phyloP scores from a whole-genome alignment of 768 basidiomycete species.

The Cubamyces sp. region DNA sequence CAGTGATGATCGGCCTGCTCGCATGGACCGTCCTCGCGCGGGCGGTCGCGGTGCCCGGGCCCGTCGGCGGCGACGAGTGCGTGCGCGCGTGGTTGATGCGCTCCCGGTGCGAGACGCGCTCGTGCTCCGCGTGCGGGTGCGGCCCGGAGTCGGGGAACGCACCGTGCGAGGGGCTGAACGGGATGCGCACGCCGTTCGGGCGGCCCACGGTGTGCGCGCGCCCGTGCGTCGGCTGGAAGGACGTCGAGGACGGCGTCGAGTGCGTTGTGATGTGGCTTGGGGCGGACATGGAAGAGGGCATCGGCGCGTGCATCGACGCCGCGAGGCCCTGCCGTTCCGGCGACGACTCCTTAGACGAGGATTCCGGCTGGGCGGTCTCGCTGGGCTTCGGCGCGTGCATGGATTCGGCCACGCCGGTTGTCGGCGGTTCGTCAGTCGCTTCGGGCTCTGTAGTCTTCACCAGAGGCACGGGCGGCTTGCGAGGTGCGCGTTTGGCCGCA shows the following conservation, averaged over 20 bases:
- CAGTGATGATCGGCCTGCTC: slow-evolving; percentile 71
- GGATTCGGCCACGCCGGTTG: slow-evolving; percentile 12
- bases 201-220: slow-evolving; percentile 64
- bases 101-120: slow-evolving; percentile 44
- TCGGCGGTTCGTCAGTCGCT: slow-evolving; percentile 1
- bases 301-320: slow-evolving; percentile 63
- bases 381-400: slow-evolving; percentile 17
- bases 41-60: slow-evolving; percentile 36
- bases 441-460: not conserved
- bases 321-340: slow-evolving; percentile 39
- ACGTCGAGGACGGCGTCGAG: slow-evolving; percentile 32
- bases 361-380: slow-evolving; percentile 17
- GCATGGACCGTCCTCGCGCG: slow-evolving; percentile 47
- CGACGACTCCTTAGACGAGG: slow-evolving; percentile 33
- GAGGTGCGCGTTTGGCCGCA: slow-evolving; percentile 11
- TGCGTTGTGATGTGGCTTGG: slow-evolving; percentile 43
- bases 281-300: slow-evolving; percentile 42
- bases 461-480: slow-evolving; percentile 6
- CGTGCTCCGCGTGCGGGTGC: slow-evolving; percentile 38
- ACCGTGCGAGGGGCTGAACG: slow-evolving; percentile 35
- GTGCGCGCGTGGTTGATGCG: slow-evolving; percentile 56
- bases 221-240: slow-evolving; percentile 47
- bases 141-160: slow-evolving; percentile 40
- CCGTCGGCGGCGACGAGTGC: slow-evolving; percentile 66
- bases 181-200: slow-evolving; percentile 32